Evolutionary conservation across 345 rosid species (phyloP).

Genomic region (Camelina neglecta): DNA sequence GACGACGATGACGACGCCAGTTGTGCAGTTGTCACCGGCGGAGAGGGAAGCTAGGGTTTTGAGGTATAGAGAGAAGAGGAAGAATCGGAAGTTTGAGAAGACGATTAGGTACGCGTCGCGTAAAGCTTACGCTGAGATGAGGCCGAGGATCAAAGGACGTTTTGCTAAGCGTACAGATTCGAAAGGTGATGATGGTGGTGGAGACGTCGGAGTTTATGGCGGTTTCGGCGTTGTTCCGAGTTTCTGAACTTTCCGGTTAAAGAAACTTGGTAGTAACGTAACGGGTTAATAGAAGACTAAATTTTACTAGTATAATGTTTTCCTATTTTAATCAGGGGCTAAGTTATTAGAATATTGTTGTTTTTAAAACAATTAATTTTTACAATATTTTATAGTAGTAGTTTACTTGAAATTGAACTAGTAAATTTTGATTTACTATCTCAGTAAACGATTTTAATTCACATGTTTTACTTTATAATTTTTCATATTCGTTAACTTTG

Average conservation of each 20-base stretch:
- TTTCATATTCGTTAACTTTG: no score
- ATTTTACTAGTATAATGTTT: not conserved
- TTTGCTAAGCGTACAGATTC: conserved; percentile 70
- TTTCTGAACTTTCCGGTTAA: conserved; percentile 19
- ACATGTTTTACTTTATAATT: no score
- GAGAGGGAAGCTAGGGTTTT: conserved; percentile 91
- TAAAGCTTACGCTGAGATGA: conserved; percentile 85
- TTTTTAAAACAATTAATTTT: not conserved
- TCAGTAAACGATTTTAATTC: no score
- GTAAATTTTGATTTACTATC: not conserved
- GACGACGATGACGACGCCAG: conserved; percentile 41
- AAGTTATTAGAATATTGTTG: not conserved
- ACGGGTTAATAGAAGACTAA: conserved; percentile 5
- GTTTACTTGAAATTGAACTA: not conserved
- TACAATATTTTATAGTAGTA: not conserved
- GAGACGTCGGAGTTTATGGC: conserved; percentile 49
- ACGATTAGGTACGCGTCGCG: conserved; percentile 88
- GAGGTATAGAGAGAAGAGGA: conserved; percentile 95
- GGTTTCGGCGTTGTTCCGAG: conserved; percentile 78
- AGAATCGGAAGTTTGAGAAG: conserved; percentile 90
- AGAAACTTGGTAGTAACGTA: not conserved
- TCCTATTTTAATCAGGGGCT: not conserved
- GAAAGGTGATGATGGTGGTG: conserved; percentile 27
- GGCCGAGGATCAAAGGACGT: conserved; percentile 90
- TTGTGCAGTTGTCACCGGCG: conserved; percentile 65